Percentiles rank a stretch among this genome's conserved stretches.
phyloP scores from a whole-genome alignment of 2,329 filamentous ascomycete genomes.

The Fusarium azukiicola region DNA sequence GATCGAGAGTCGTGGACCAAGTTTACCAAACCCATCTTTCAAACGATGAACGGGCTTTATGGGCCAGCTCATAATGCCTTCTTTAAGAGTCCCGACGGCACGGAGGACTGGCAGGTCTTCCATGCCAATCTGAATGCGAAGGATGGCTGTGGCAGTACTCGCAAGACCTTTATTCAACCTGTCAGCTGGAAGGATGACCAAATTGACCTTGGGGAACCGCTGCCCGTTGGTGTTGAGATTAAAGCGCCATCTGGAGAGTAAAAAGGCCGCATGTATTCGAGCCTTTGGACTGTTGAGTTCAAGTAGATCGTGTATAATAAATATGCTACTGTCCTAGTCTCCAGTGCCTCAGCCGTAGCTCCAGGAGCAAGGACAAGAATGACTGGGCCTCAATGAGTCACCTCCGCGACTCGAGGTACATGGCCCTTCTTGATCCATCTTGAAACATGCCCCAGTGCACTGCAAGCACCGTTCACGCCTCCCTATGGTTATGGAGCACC shows the following conservation, averaged over 20 bases:
- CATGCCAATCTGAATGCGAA: slow-evolving; percentile 8
- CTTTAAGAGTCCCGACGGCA: slow-evolving; percentile 18
- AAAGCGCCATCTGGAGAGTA: slow-evolving; percentile 4
- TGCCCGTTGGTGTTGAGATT: slow-evolving; percentile 15
- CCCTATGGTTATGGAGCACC: too few relatives aligned
- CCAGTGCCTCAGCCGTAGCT: too few relatives aligned
- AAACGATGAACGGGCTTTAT: slow-evolving; percentile 11
- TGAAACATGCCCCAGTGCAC: too few relatives aligned
- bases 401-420: too few relatives aligned
- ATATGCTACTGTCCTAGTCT: too few relatives aligned
- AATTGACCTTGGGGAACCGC: slow-evolving; percentile 7
- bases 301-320: too few relatives aligned
- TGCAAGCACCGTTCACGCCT: too few relatives aligned
- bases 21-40: background rate
- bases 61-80: slow-evolving; percentile 16
- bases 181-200: slow-evolving; percentile 10
- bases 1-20: slow-evolving; percentile 4
- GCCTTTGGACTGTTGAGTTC: too few relatives aligned
- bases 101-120: slow-evolving; percentile 19
- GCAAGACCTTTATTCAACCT: slow-evolving; percentile 9
- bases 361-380: too few relatives aligned
- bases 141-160: slow-evolving; percentile 11
- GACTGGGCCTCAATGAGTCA: too few relatives aligned
- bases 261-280: background rate
- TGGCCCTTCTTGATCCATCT: too few relatives aligned